A percentile compares a stretch with the other conserved stretches of the same genome.
phyloP scores from a whole-genome alignment of 768 basidiomycete species.

The Fomitopsis pulvina region DNA sequence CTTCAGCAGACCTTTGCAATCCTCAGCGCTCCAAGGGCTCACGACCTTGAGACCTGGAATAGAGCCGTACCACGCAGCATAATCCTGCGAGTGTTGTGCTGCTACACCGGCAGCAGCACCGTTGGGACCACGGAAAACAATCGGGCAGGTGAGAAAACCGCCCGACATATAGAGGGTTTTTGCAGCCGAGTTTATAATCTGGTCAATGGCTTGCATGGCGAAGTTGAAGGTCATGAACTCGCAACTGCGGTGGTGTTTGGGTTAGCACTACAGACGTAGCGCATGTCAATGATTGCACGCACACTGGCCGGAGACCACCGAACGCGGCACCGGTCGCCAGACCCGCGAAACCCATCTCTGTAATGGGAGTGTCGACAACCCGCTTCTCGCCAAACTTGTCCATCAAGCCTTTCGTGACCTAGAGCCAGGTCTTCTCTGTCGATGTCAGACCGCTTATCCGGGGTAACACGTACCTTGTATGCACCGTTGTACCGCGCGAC shows the following conservation, averaged over 20 bases:
- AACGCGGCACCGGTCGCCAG: slow-evolving; percentile 92
- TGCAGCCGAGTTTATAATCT: slow-evolving; percentile 99
- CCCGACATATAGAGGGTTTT: slow-evolving; percentile 99
- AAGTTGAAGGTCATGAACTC: slow-evolving; percentile 99
- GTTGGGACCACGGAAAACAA: slow-evolving; percentile 99
- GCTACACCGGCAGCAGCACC: slow-evolving; percentile 96
- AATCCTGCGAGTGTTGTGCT: slow-evolving; percentile 98
- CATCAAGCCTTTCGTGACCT: slow-evolving; percentile 97
- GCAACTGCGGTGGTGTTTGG: slow-evolving; percentile 46
- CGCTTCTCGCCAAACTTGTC: slow-evolving; percentile 99
- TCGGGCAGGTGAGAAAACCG: slow-evolving; percentile 95
- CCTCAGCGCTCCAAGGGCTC: slow-evolving; percentile 97
- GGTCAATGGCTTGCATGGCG: slow-evolving; percentile 99
- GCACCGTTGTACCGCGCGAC: slow-evolving; percentile 98
- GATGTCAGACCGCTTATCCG: neutral
- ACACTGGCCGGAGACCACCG: slow-evolving; percentile 92
- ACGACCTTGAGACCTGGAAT: slow-evolving; percentile 97
- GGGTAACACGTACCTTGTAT: slow-evolving; percentile 61
- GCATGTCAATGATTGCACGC: slow-evolving; percentile 19
- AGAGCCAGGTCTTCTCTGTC: neutral
- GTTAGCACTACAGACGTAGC: neutral
- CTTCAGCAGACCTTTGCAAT: slow-evolving; percentile 98
- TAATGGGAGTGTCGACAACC: slow-evolving; percentile 95
- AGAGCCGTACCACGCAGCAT: slow-evolving; percentile 89
- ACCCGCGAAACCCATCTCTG: slow-evolving; percentile 99